Base-by-base conservation (phyloP, 2,329 filamentous ascomycete species). In the Purpureocillium lavendulum region DNA sequence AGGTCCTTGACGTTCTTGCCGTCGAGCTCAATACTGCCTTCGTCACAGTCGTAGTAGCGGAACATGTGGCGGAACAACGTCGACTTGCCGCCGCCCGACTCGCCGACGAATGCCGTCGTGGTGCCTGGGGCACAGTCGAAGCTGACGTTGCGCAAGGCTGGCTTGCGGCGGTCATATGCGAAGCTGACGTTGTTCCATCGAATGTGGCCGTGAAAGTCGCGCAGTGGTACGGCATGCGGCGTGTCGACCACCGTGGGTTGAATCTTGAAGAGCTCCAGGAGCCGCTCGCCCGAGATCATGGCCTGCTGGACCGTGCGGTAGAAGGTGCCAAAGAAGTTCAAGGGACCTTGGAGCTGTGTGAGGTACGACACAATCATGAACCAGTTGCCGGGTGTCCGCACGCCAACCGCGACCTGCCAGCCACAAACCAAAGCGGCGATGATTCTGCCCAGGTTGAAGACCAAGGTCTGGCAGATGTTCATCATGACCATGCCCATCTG, bases 21-120 rank as follows among this genome's bases (percentile, higher is more conserved):
- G 56, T 97, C 92, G 40, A 98, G 70, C 54, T 83, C 77, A 41
- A 97, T 94, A 53, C 71, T 79, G 29, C 92, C 92, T 38, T 79
- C 75, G 38, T 81, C 72, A 40, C 82, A 78, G 56, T 96, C 94
- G 69, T 97, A 98, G 63, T 96, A 98, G 14, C 92, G 84, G 71
- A 95, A 97, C 58, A 98, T 80, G 36, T 97, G 75, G 37, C 92
- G 84, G 69, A 98, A 96, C 18, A 98, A 77, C 0, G 92, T 98
- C 3, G 90, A 97, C 62, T 98, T 98, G 49, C 92, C 92, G 43
- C 92, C 92, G 34, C 92, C 92, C 26, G 90, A 97, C 60, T 97
- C 90, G 47, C 92, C 92, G 14, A 98, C 92, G 47, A 98, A 82
- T 1, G 92, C 92, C 6, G 90, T 98, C 0, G 89, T 97, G 1